phyloP scores from a whole-genome alignment of 345 rosid genomes.

The Heritiera fomes region DNA sequence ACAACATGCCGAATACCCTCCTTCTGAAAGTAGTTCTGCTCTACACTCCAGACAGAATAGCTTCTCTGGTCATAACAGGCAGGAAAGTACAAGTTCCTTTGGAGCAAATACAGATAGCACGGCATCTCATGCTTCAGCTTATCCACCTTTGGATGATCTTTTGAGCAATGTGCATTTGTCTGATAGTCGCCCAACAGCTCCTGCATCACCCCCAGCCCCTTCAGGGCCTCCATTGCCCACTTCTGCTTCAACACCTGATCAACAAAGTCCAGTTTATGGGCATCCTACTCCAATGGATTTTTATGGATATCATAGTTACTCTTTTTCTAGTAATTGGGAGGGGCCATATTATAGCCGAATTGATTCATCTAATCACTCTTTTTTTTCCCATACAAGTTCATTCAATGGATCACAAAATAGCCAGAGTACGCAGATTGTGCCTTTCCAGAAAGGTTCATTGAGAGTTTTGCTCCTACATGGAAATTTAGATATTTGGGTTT shows the following conservation, averaged over 20 bases:
- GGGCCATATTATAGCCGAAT: conserved; percentile 40
- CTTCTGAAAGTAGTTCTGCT: conserved; percentile 43
- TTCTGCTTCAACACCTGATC: conserved; percentile 25
- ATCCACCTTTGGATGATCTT: conserved; percentile 72
- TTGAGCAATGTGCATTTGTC: conserved; percentile 49
- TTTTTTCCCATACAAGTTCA: conserved; percentile 34
- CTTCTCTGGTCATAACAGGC: conserved; percentile 45
- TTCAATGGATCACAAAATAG: conserved; percentile 42
- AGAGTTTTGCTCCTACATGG: conserved; percentile 84
- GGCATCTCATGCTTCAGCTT: conserved; percentile 35
- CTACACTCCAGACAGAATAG: conserved; percentile 37
- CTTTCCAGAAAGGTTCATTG: conserved; percentile 65
- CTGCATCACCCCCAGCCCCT: conserved; percentile 53
- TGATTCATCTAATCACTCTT: conserved; percentile 40
- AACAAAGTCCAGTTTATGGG: conserved; percentile 41
- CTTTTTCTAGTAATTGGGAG: conserved; percentile 52
- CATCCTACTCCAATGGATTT: conserved; percentile 37
- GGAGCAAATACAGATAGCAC: conserved; percentile 30
- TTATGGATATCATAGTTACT: conserved; percentile 64
- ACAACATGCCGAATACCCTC: conserved; percentile 37
- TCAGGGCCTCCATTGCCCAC: conserved; percentile 36
- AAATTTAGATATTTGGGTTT: conserved; percentile 78
- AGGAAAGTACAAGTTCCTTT: conserved; percentile 43
- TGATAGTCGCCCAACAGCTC: conserved; percentile 37
- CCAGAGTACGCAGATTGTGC: conserved; percentile 55